These are phyloP conservation scores for Krasilnikovozyma curviuscula DNA, from an alignment of 768 basidiomycete genomes.

Conservation along the genomic window DNA sequence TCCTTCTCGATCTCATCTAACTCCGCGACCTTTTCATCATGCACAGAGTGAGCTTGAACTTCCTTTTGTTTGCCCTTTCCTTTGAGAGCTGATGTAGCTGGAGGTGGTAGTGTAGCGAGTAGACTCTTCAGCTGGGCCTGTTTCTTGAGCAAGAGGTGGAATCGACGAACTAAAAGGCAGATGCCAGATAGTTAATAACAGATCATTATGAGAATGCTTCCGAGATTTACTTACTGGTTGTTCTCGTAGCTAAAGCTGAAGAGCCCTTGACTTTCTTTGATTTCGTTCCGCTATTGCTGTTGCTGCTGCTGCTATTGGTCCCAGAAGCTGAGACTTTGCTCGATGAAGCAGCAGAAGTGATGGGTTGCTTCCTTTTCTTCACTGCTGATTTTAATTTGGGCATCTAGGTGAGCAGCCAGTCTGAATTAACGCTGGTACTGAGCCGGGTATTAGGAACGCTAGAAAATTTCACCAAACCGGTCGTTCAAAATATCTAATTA, in stretches of 20 bases:
- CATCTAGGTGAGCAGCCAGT: too few relatives aligned
- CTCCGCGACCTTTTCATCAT: slow-evolving; percentile 18
- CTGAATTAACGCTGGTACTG: too few relatives aligned
- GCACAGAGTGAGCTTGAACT: slow-evolving; percentile 6
- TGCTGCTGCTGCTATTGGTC: neutral
- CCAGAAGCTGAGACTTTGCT: neutral
- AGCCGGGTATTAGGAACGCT: too few relatives aligned
- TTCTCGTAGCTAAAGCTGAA: slow-evolving; percentile 6
- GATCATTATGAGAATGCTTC: neutral
- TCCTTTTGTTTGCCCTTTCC: neutral
- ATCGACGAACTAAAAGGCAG: slow-evolving; percentile 36
- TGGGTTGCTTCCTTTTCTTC: slow-evolving; percentile 1
- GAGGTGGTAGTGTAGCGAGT: neutral
- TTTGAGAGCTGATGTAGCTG: slow-evolving; percentile 5
- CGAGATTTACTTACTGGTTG: slow-evolving; percentile 2
- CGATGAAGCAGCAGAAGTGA: neutral
- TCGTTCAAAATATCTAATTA: too few relatives aligned
- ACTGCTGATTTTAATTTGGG: too few relatives aligned
- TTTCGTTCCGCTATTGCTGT: too few relatives aligned
- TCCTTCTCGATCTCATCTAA: slow-evolving; percentile 40
- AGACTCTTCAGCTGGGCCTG: slow-evolving; percentile 36
- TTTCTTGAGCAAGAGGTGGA: slow-evolving; percentile 59
- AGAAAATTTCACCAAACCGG: too few relatives aligned
- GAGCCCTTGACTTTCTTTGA: slow-evolving; percentile 2
- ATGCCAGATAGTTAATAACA: neutral